Percentiles rank a stretch among this genome's conserved stretches.
Conservation (phyloP, 768 basidiomycete genomes). For the Macrolepiota fuliginosa region DNA sequence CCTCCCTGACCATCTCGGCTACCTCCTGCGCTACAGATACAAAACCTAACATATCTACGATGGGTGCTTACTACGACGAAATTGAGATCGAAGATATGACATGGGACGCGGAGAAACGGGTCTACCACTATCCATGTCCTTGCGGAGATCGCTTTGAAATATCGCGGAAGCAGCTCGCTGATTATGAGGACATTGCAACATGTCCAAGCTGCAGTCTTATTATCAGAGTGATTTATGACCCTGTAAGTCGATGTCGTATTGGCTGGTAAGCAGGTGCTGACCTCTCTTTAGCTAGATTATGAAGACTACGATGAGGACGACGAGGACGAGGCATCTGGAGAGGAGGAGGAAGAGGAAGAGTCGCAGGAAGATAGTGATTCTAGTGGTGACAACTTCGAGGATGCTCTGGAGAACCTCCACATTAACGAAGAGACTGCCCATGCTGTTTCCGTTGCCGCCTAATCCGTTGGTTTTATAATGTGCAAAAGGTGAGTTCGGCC, state of each 20-base stretch:
- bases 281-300: constrained; percentile 64
- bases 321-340: constrained; percentile 41
- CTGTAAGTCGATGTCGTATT: constrained; percentile 52
- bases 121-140: constrained; percentile 96
- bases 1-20: neutral
- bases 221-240: constrained; percentile 92
- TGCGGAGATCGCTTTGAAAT: constrained; percentile 99
- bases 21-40: neutral
- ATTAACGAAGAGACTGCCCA: constrained; percentile 33
- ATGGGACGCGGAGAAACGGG: constrained; percentile 78
- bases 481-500: neutral
- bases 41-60: constrained; percentile 22
- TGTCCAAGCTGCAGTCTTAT: constrained; percentile 96
- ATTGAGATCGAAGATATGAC: constrained; percentile 96
- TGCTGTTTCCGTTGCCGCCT: constrained; percentile 25
- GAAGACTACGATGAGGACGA: constrained; percentile 65
- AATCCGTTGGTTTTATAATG: neutral
- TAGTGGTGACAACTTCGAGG: constrained; percentile 51
- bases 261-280: constrained; percentile 10
- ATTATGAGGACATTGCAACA: constrained; percentile 92
- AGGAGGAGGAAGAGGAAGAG: constrained; percentile 38
- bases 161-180: constrained; percentile 73
- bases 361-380: constrained; percentile 27
- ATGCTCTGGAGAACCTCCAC: constrained; percentile 64
- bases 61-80: constrained; percentile 94